These are phyloP conservation scores for Picochlorum costavermella DNA, from an alignment of 139 green algal species.

Conservation along the genomic window DNA sequence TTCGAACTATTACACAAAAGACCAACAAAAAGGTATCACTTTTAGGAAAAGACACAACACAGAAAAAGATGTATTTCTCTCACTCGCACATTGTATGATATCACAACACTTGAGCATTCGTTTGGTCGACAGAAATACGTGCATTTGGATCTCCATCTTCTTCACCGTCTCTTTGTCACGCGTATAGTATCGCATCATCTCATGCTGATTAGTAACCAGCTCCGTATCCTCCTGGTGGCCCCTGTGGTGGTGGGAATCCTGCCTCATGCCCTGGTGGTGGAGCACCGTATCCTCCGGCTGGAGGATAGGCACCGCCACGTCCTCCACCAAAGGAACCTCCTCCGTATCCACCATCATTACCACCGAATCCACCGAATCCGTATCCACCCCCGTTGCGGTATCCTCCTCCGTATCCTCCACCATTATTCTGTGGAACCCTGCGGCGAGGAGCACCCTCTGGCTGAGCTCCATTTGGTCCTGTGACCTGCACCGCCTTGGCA, in stretches of 20 bases:
- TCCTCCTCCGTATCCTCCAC: constrained; percentile 14
- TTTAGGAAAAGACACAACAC: background rate
- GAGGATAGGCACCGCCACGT: constrained; percentile 9
- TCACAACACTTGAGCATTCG: no score
- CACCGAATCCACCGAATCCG: constrained; percentile 13
- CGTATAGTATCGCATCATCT: no score
- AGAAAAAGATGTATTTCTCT: constrained; percentile 7
- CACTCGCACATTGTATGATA: constrained; percentile 1
- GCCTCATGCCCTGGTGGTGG: background rate
- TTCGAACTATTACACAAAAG: no score
- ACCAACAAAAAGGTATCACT: constrained; percentile 2
- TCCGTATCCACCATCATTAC: constrained; percentile 21
- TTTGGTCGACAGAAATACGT: no score
- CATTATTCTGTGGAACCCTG: constrained; percentile 15
- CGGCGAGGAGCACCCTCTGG: constrained; percentile 33
- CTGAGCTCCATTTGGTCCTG: constrained; percentile 32
- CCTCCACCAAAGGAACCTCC: constrained; percentile 14
- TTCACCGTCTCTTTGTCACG: no score
- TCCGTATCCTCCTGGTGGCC: background rate
- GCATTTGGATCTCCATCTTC: no score
- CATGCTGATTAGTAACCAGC: background rate
- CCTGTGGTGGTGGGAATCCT: background rate
- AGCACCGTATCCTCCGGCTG: constrained; percentile 17
- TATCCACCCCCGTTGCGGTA: constrained; percentile 10
- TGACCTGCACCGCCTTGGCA: constrained; percentile 40